phyloP scores from a whole-genome alignment of 129 eudicot species.

The Escallonia rubra region DNA sequence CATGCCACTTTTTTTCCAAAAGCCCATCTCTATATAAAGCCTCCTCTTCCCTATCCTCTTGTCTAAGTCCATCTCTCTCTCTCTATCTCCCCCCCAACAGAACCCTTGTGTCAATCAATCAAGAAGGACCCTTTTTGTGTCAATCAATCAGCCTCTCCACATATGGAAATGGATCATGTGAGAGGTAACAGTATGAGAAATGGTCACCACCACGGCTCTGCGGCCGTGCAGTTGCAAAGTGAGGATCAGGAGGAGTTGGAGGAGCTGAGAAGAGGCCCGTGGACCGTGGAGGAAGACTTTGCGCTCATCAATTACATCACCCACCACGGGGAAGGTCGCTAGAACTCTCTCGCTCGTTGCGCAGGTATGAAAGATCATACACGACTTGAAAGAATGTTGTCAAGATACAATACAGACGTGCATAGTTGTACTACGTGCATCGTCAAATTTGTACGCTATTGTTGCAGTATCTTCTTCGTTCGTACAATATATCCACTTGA shows the following conservation, averaged over 20 bases:
- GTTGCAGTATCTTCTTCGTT: neutral
- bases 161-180: neutral
- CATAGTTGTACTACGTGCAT: too few species aligned
- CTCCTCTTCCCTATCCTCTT: slow-evolving; percentile 27
- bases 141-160: slow-evolving; percentile 24
- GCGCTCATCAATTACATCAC: slow-evolving; percentile 70
- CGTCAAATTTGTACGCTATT: neutral
- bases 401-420: too few species aligned
- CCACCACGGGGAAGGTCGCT: slow-evolving; percentile 88
- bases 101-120: neutral
- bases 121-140: slow-evolving; percentile 5
- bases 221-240: neutral
- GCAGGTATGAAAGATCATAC: slow-evolving; percentile 43
- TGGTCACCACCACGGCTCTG: neutral
- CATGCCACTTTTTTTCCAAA: slow-evolving; percentile 12
- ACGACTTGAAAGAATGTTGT: neutral
- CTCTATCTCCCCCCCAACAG: neutral
- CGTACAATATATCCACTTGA: neutral
- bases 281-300: slow-evolving; percentile 92
- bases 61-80: slow-evolving; percentile 18
- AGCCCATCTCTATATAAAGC: slow-evolving; percentile 48
- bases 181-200: neutral
- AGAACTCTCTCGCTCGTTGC: slow-evolving; percentile 79
- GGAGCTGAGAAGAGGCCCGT: slow-evolving; percentile 83
- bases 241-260: slow-evolving; percentile 41